Evolutionary conservation across 805 yeast species (phyloP), one percentile per base, ranked within the genome.

Genomic region (Debaryomyces hansenii): DNA sequence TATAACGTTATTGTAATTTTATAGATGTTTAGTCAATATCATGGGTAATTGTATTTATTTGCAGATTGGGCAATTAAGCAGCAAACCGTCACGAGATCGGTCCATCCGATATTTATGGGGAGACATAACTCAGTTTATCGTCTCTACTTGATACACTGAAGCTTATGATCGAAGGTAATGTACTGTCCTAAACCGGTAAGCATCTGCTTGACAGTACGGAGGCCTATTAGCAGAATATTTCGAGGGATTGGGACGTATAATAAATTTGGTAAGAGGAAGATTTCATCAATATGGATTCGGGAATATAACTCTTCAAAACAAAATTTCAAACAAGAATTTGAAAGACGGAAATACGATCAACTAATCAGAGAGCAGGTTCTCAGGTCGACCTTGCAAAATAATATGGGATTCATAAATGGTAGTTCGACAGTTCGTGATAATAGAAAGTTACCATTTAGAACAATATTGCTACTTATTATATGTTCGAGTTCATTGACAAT

Each of bases 401-500:
- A 51, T 38, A 52, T 24, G 51, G 5, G 33, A 7, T 18, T 56
- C 10, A 14, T 52, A 6, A 21, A 34, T 15, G 35, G 42, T 20
- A 16, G 46, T 9, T 15, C 29, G 10, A 21, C 37, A 3, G 20
- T 46, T 12, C 32, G 36, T 4, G 14, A 16, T 12, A 47, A 43
- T 14, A 47, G 47, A 21, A 39, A 52, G 37, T 48, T 58, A 18
- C 51, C 62, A 6, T 46, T 63, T 24, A 51, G 52, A 24, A 62
- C 67, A 3, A 52, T 58, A 0, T 9, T 58, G 1, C 4, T 61
- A 9, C 42, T 62, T 4, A 45, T 63, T 28, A 54, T 50, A 0
- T 48, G 56, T 2, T 55, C 68, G 6, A 56, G 63, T 34, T 40
- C 64, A 5, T 37, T 59, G 10, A 52, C 66, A 9, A 64, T 65